phyloP scores from a whole-genome alignment of 2,329 filamentous ascomycete genomes.

The Pseudopithomyces maydicus region DNA sequence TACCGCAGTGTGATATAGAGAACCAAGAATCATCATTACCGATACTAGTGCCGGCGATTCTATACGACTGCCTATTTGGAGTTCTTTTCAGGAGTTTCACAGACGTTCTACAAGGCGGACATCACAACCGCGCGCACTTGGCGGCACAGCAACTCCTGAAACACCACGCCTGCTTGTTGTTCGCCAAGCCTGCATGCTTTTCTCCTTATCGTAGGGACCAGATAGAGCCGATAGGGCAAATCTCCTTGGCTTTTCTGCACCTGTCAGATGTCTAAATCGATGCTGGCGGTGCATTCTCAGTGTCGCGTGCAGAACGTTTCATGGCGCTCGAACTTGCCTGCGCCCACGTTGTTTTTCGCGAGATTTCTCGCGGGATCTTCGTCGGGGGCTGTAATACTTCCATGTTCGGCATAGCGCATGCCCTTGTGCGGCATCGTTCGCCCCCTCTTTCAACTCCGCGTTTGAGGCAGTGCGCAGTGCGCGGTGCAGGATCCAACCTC shows the following conservation, averaged over 20 bases:
- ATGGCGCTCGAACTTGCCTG: constrained; percentile 1
- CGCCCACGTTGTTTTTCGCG: background rate
- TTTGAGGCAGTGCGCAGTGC: constrained; percentile 10
- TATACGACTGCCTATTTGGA: background rate
- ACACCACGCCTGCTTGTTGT: background rate
- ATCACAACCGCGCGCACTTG: background rate
- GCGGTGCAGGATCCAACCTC: background rate
- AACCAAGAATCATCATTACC: background rate
- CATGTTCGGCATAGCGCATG: constrained; percentile 1
- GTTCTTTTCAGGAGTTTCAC: background rate
- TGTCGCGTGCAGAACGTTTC: constrained; percentile 3
- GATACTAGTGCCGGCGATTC: background rate
- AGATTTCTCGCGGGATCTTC: background rate
- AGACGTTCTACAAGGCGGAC: background rate
- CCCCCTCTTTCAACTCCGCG: background rate
- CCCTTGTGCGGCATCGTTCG: background rate
- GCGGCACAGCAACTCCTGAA: constrained; percentile 2
- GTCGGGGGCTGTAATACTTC: constrained; percentile 10
- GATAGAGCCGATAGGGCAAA: background rate
- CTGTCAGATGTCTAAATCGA: constrained; percentile 2
- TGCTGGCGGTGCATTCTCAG: background rate
- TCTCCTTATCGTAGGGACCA: background rate
- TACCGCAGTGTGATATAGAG: background rate
- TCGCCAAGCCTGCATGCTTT: background rate
- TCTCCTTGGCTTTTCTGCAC: background rate